phyloP scores from a whole-genome alignment of 2,329 filamentous ascomycete species.

The Colletotrichum trifolii region DNA sequence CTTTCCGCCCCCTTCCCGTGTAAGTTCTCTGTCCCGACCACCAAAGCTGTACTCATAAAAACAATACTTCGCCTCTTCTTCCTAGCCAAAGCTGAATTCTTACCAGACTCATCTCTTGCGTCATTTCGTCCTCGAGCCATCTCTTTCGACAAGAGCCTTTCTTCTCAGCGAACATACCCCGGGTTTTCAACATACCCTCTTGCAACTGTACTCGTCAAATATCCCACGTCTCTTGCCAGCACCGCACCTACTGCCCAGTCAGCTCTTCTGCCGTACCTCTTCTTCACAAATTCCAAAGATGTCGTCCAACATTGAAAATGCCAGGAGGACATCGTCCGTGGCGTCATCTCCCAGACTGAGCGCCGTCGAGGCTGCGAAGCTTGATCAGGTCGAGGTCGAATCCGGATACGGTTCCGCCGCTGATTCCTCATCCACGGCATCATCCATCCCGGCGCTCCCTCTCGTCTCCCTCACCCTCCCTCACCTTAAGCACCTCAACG shows the following conservation, averaged over 20 bases:
- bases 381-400: conserved; percentile 66
- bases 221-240: neutral
- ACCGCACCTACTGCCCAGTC: conserved; percentile 14
- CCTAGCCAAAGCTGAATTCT: conserved; percentile 13
- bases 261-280: conserved; percentile 26
- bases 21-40: conserved; percentile 24
- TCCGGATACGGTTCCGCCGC: conserved; percentile 81
- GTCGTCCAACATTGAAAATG: conserved; percentile 44
- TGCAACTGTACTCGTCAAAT: conserved; percentile 24
- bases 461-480: conserved; percentile 86
- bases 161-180: conserved; percentile 27
- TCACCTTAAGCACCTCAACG: conserved; percentile 91
- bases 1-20: conserved; percentile 34
- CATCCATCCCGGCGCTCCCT: conserved; percentile 74
- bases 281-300: conserved; percentile 48
- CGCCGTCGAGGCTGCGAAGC: conserved; percentile 52
- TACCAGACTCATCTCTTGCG: conserved; percentile 31
- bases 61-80: conserved; percentile 21
- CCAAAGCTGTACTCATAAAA: conserved; percentile 30
- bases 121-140: conserved; percentile 30
- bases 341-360: conserved; percentile 50
- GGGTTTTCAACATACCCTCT: conserved; percentile 29
- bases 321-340: conserved; percentile 52
- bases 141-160: conserved; percentile 24
- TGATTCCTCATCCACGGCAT: conserved; percentile 53